Evolutionary conservation across 306 rosid genomes (phyloP), one percentile per base, ranked within the genome.

Genomic region (Prunus mira): DNA sequence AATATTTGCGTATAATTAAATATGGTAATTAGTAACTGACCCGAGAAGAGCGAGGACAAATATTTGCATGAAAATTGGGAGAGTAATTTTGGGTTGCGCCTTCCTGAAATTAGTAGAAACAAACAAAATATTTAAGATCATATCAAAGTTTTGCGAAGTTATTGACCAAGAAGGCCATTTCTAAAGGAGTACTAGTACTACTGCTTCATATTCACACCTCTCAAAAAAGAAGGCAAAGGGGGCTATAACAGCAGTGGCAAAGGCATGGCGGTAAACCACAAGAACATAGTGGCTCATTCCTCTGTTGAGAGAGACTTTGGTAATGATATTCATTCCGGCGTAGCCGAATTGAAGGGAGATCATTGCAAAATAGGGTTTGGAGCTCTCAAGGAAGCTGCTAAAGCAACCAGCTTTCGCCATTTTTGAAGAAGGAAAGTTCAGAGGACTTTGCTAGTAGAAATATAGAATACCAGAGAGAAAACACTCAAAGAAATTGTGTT

Each of bases 241-340:
- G 62, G 85, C 90, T 0, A 93, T 85, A 11, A 78, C 81, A 1
- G 89, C 90, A 0, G 98, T 91, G 3, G 98, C 98, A 15, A 93
- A 11, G 49, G 91, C 98, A 1, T 93, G 98, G 32, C 98, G 97
- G 25, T 91, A 93, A 69, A 90, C 98, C 62, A 93, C 98, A 12
- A 93, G 96, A 20, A 93, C 98, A 72, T 87, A 93, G 77, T 93
- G 98, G 69, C 96, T 93, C 98, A 93, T 93, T 76, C 98, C 98
- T 20, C 85, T 69, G 81, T 82, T 90, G 51, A 93, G 96, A 11
- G 96, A 93, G 50, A 93, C 85, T 79, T 93, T 93, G 32, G 91
- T 79, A 74, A 93, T 90, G 38, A 93, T 83, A 54, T 87, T 91
- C 97, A 93, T 88, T 20, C 97, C 98, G 0, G 97, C 97, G 52